A percentile compares a stretch with the other conserved stretches of the same genome.
These are phyloP conservation scores for Fusarium tuaranense DNA, from an alignment of 2,329 filamentous ascomycete species.

Conservation along the genomic window DNA sequence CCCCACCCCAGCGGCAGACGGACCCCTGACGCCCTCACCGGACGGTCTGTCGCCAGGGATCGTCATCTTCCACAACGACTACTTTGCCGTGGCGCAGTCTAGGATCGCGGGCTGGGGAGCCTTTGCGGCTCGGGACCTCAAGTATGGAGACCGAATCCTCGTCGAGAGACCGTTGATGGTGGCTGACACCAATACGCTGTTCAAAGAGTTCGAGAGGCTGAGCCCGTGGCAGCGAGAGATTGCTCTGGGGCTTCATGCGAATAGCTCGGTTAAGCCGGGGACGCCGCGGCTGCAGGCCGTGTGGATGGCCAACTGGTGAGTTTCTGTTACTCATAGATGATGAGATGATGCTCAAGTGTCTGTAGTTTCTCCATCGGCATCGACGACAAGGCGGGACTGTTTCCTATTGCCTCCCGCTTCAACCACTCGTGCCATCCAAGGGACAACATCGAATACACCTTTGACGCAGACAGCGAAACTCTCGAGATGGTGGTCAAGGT, in stretches of 20 bases:
- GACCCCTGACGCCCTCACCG: constrained; percentile 6
- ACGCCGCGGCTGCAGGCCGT: constrained; percentile 50
- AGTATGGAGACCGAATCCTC: constrained; percentile 55
- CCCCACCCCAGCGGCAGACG: not conserved
- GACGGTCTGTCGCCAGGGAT: not conserved
- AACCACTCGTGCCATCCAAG: constrained; percentile 66
- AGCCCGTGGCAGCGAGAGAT: constrained; percentile 44
- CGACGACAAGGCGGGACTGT: constrained; percentile 53
- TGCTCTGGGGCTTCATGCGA: constrained; percentile 54
- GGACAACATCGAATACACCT: constrained; percentile 59
- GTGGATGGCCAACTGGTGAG: constrained; percentile 62
- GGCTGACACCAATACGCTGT: constrained; percentile 44
- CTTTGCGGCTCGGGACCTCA: constrained; percentile 57
- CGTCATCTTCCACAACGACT: constrained; percentile 52
- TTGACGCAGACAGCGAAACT: constrained; percentile 46
- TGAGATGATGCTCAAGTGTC: not conserved
- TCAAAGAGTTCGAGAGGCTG: constrained; percentile 52
- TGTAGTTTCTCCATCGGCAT: constrained; percentile 45
- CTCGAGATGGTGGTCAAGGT: constrained; percentile 57
- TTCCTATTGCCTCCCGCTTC: constrained; percentile 65
- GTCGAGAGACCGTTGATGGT: constrained; percentile 58
- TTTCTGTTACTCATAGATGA: not conserved
- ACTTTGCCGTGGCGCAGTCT: constrained; percentile 56
- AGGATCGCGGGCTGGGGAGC: constrained; percentile 58
- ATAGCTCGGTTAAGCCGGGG: constrained; percentile 45